phyloP scores from a whole-genome alignment of 2,329 filamentous ascomycete species.

The Nigrospora sphaerica region DNA sequence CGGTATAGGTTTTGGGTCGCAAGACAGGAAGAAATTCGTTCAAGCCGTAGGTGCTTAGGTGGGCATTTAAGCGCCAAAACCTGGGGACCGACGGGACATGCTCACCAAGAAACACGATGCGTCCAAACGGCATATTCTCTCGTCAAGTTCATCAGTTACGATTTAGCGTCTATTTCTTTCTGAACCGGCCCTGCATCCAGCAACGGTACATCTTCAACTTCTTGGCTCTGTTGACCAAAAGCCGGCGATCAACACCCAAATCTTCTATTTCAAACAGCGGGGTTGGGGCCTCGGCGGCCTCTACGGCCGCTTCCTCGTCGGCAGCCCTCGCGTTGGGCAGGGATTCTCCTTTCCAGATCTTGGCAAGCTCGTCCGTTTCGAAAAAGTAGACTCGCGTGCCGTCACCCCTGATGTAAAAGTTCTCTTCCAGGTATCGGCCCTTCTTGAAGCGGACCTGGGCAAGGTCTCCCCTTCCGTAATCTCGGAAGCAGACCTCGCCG shows the following conservation, averaged over 20 bases:
- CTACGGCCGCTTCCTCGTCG: slow-evolving; percentile 8
- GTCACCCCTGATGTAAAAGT: slow-evolving; percentile 94
- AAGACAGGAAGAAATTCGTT: slow-evolving; percentile 32
- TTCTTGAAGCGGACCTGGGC: slow-evolving; percentile 97
- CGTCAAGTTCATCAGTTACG: slow-evolving; percentile 1
- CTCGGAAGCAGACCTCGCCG: slow-evolving; percentile 88
- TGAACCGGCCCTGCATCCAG: slow-evolving; percentile 84
- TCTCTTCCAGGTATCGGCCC: slow-evolving; percentile 87
- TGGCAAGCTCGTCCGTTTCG: slow-evolving; percentile 71
- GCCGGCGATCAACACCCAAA: slow-evolving; percentile 76
- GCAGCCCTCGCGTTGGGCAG: slow-evolving; percentile 14
- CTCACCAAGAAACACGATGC: too few relatives aligned
- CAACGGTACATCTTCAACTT: slow-evolving; percentile 98
- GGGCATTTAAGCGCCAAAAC: not conserved
- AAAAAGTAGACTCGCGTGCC: slow-evolving; percentile 98
- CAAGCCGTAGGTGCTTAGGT: slow-evolving; percentile 33
- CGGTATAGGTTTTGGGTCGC: slow-evolving; percentile 48
- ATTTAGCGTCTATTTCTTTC: slow-evolving; percentile 47
- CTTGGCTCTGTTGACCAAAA: slow-evolving; percentile 86
- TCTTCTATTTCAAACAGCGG: slow-evolving; percentile 63
- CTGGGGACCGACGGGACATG: too few relatives aligned
- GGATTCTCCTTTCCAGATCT: slow-evolving; percentile 59
- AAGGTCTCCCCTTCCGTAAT: slow-evolving; percentile 92
- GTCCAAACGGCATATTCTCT: not conserved
- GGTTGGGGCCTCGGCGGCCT: slow-evolving; percentile 16